A percentile compares a stretch with the other conserved stretches of the same genome.
phyloP scores from a whole-genome alignment of 2,329 filamentous ascomycete genomes.

The Myriosclerotinia curreyana region DNA sequence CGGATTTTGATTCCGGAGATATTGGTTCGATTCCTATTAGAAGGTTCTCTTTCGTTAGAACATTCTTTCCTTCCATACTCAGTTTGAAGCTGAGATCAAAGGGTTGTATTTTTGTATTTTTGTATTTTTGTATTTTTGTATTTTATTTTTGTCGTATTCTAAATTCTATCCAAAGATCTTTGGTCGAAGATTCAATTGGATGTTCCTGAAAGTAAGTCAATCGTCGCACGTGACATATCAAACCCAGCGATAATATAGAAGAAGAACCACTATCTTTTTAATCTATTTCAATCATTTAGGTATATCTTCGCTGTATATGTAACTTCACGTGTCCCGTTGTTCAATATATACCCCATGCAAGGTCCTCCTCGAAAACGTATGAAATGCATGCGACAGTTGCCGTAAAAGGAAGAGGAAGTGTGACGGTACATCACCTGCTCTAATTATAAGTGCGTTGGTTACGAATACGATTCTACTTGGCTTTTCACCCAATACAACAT shows the following conservation, averaged over 20 bases:
- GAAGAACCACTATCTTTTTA: no score
- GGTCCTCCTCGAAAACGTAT: slow-evolving; percentile 14
- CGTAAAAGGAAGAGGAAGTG: slow-evolving; percentile 34
- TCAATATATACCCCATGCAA: slow-evolving; percentile 1
- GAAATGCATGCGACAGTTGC: slow-evolving; percentile 33
- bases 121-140: background rate
- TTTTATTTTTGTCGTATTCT: background rate
- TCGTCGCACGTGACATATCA: no score
- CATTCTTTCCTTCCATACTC: slow-evolving; percentile 12
- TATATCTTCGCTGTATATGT: slow-evolving; percentile 1
- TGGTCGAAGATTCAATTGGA: no score
- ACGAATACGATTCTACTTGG: slow-evolving; percentile 32
- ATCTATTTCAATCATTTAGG: background rate
- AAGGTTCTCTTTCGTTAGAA: slow-evolving; percentile 15
- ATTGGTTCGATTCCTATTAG: slow-evolving; percentile 25
- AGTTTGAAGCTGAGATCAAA: slow-evolving; percentile 16
- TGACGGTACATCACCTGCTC: slow-evolving; percentile 28
- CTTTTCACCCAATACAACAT: slow-evolving; percentile 17
- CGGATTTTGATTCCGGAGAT: slow-evolving; percentile 24
- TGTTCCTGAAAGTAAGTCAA: no score
- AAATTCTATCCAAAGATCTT: no score
- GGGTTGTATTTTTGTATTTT: background rate
- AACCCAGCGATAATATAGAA: no score
- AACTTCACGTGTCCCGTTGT: background rate
- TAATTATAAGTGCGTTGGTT: slow-evolving; percentile 29